These are phyloP conservation scores for Chlorella sorokiniana DNA, from an alignment of 139 green algal species.

Conservation along the genomic window DNA sequence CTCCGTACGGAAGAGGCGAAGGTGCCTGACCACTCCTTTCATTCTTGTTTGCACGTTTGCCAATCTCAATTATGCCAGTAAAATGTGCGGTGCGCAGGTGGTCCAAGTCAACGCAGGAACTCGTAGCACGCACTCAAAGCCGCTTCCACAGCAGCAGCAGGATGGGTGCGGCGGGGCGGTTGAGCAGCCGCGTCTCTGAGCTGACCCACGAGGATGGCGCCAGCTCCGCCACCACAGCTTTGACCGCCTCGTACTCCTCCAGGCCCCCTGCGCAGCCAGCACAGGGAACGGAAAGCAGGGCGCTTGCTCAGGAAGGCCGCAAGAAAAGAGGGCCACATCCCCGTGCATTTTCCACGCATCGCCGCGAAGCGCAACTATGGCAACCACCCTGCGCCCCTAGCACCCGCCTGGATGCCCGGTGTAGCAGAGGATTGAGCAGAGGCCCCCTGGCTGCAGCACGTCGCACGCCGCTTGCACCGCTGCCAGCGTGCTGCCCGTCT, in stretches of 20 bases:
- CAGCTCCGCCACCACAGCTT: conserved; percentile 19
- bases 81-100: neutral
- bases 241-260: conserved; percentile 59
- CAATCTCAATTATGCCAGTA: too few relatives aligned
- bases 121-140: neutral
- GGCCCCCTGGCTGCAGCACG: conserved; percentile 47
- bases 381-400: neutral
- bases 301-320: neutral
- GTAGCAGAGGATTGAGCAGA: conserved; percentile 65
- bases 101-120: neutral
- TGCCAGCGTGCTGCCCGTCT: conserved; percentile 42
- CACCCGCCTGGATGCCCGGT: conserved; percentile 55
- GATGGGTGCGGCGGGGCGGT: conserved; percentile 54
- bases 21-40: too few relatives aligned
- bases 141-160: conserved; percentile 56
- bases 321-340: too few relatives aligned
- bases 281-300: neutral
- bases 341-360: neutral
- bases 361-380: neutral
- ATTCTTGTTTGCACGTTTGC: too few relatives aligned
- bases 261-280: conserved; percentile 38
- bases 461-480: conserved; percentile 60
- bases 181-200: conserved; percentile 55
- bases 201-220: conserved; percentile 39
- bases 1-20: too few relatives aligned